phyloP scores from a whole-genome alignment of 805 yeast genomes.

The Myxozyma neotropica region DNA sequence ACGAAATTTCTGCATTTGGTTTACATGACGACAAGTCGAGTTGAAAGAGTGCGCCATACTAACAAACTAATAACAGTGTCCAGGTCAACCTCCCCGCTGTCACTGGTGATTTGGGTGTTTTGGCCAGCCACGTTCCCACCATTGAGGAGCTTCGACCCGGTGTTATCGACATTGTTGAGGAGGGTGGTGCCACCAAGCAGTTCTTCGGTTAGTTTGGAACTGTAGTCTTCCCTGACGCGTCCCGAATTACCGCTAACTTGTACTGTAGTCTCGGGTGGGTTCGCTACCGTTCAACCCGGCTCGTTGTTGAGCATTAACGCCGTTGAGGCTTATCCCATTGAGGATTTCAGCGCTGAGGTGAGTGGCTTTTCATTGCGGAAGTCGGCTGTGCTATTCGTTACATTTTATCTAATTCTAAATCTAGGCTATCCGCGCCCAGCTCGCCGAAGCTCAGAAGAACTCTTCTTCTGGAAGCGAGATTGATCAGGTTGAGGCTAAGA shows the following conservation, averaged over 20 bases:
- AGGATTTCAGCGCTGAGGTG: constrained; percentile 43
- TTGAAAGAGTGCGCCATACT: too few relatives aligned
- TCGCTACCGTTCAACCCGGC: constrained; percentile 94
- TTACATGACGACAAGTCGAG: too few relatives aligned
- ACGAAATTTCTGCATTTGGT: too few relatives aligned
- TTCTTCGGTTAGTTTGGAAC: constrained; percentile 53
- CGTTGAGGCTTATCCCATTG: constrained; percentile 91
- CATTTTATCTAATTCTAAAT: not conserved
- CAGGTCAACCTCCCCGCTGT: constrained; percentile 96
- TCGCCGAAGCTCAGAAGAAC: constrained; percentile 94
- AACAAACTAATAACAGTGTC: constrained; percentile 47
- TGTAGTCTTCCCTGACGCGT: not conserved
- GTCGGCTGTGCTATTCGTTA: not conserved
- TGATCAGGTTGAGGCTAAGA: constrained; percentile 90
- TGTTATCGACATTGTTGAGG: constrained; percentile 85
- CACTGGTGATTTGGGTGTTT: constrained; percentile 94
- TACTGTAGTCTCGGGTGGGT: constrained; percentile 80
- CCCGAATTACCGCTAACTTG: not conserved
- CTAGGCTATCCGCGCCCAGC: constrained; percentile 68
- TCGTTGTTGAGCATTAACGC: constrained; percentile 88
- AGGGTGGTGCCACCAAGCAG: constrained; percentile 69
- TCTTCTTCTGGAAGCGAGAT: constrained; percentile 73
- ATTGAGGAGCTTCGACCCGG: constrained; percentile 97
- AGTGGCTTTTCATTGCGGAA: not conserved
- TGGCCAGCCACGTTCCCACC: constrained; percentile 97